Percentiles rank a stretch among this genome's conserved stretches.
phyloP scores from a whole-genome alignment of 768 basidiomycete genomes.

The Panellus pusillus region DNA sequence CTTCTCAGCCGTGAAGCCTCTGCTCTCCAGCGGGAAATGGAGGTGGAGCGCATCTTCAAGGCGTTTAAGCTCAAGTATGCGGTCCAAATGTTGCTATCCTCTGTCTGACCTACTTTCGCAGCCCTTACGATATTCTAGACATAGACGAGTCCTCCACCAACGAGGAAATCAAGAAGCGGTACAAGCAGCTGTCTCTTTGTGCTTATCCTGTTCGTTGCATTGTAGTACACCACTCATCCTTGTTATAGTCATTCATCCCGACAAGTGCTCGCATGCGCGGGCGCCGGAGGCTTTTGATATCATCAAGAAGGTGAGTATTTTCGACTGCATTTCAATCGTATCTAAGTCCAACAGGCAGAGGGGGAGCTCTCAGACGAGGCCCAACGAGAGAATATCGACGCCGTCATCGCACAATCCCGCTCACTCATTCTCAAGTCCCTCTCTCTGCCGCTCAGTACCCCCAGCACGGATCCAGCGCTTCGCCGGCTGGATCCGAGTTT shows the following conservation, averaged over 20 bases:
- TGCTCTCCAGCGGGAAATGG: constrained; percentile 83
- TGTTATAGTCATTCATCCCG: constrained; percentile 89
- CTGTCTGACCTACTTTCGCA: constrained; percentile 28
- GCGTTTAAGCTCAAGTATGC: constrained; percentile 95
- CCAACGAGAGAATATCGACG: constrained; percentile 81
- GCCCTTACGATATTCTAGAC: constrained; percentile 93
- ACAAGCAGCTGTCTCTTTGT: constrained; percentile 84
- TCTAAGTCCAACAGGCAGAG: constrained; percentile 61
- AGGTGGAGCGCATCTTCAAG: constrained; percentile 88
- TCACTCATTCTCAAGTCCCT: constrained; percentile 61
- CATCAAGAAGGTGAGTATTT: constrained; percentile 74
- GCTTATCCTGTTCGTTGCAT: constrained; percentile 31
- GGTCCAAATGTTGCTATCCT: neutral
- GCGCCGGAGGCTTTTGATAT: constrained; percentile 93
- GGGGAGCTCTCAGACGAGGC: constrained; percentile 76
- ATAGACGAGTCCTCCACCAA: constrained; percentile 67
- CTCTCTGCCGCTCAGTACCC: constrained; percentile 58
- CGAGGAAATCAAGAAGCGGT: constrained; percentile 88
- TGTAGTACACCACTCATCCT: constrained; percentile 1
- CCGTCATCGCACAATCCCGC: constrained; percentile 75
- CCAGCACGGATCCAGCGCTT: constrained; percentile 60
- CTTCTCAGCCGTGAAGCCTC: constrained; percentile 78
- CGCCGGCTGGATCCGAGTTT: constrained; percentile 58
- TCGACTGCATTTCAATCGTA: neutral
- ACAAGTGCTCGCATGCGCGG: constrained; percentile 87